Evolutionary conservation across 2,329 filamentous ascomycete species (phyloP).

Genomic region (Torrubiella hemipterigena): DNA sequence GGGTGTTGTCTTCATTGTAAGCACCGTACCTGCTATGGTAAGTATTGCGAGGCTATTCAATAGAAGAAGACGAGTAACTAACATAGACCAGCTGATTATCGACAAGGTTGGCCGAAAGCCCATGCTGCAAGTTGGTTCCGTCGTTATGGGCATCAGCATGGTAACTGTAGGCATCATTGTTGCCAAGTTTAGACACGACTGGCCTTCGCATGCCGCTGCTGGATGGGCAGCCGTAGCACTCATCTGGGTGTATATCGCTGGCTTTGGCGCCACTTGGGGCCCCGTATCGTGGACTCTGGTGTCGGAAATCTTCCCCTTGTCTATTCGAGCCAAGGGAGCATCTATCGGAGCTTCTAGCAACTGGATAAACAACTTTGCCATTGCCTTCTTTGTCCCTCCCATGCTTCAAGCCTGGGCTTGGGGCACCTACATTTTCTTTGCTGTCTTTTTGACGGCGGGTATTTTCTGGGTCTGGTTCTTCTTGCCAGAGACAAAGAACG

Average conservation of each 20-base stretch:
- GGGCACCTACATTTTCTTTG: conserved; percentile 48
- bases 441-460: conserved; percentile 45
- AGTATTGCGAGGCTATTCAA: too few species aligned
- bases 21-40: conserved; percentile 19
- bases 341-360: conserved; percentile 45
- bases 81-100: conserved; percentile 17
- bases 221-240: conserved; percentile 17
- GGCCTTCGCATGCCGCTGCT: conserved; percentile 12
- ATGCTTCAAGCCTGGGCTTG: conserved; percentile 37
- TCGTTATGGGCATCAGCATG: conserved; percentile 15
- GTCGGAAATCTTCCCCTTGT: conserved; percentile 49
- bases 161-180: conserved; percentile 15
- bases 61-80: neutral
- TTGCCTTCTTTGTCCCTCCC: conserved; percentile 45
- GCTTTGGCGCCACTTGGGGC: conserved; percentile 47
- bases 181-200: conserved; percentile 12
- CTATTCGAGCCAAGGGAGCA: conserved; percentile 50
- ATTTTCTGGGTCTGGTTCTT: conserved; percentile 37
- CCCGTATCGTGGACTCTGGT: conserved; percentile 36
- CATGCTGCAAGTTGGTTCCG: conserved; percentile 13
- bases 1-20: conserved; percentile 52
- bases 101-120: conserved; percentile 20
- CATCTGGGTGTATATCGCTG: conserved; percentile 44
- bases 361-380: conserved; percentile 53
- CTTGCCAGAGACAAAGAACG: conserved; percentile 44